Conservation (phyloP, 2,329 filamentous ascomycete genomes). For the Apiospora kogelbergensis region DNA sequence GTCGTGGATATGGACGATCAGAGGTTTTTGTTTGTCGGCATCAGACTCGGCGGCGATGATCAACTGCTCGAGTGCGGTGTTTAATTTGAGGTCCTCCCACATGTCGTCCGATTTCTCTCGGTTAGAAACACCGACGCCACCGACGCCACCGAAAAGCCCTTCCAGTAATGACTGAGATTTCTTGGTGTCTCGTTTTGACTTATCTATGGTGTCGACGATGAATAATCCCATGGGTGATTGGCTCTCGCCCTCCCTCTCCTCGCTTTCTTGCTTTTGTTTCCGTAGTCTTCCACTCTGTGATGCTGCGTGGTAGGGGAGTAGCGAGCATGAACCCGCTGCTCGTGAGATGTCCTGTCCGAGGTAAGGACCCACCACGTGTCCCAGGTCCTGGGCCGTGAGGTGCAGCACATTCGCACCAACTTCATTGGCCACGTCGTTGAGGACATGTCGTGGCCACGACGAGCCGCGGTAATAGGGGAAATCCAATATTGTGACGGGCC, state of each 20-base stretch:
- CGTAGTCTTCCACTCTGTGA: constrained; percentile 50
- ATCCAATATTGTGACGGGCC: constrained; percentile 29
- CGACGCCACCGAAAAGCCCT: constrained; percentile 44
- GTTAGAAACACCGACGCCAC: too few relatives aligned
- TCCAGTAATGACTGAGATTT: constrained; percentile 37
- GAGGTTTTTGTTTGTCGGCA: constrained; percentile 38
- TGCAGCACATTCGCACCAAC: constrained; percentile 66
- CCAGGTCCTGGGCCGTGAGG: constrained; percentile 68
- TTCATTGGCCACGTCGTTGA: constrained; percentile 61
- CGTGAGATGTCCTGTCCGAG: constrained; percentile 59
- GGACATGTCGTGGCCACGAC: constrained; percentile 20
- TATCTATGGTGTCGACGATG: constrained; percentile 19
- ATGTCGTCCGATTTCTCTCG: constrained; percentile 41
- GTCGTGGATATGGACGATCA: constrained; percentile 80
- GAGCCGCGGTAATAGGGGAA: constrained; percentile 24
- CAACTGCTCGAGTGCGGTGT: constrained; percentile 57
- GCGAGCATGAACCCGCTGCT: constrained; percentile 47
- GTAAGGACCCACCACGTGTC: constrained; percentile 68
- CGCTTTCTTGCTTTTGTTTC: constrained; percentile 14
- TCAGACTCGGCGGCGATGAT: constrained; percentile 45
- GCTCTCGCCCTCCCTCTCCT: constrained; percentile 15
- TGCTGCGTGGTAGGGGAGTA: constrained; percentile 57
- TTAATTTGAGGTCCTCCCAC: constrained; percentile 64
- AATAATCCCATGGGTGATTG: constrained; percentile 16
- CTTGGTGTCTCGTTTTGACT: constrained; percentile 22